Conservation (phyloP, 805 yeast species). For the Ogataea pilisensis region DNA sequence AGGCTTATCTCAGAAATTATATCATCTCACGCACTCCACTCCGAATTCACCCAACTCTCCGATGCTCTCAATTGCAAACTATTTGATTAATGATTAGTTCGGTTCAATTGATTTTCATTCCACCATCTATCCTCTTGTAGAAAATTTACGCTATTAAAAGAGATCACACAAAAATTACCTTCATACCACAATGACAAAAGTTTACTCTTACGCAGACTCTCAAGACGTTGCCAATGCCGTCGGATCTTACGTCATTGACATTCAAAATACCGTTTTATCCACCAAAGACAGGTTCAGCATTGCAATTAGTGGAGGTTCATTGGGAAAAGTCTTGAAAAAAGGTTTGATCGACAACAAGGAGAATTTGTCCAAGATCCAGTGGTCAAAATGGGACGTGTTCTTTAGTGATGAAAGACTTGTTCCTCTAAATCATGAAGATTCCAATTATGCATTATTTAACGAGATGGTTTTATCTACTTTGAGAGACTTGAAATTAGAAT, state of each 20-base stretch:
- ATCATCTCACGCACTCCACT: no score
- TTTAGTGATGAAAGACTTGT: slow-evolving; percentile 92
- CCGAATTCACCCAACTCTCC: no score
- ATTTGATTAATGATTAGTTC: no score
- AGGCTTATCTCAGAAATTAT: no score
- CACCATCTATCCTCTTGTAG: no score
- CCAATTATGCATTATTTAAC: slow-evolving; percentile 80
- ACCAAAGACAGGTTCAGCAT: slow-evolving; percentile 50
- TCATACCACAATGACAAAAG: slow-evolving; percentile 24
- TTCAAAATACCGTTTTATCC: slow-evolving; percentile 58
- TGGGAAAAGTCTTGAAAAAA: slow-evolving; percentile 65
- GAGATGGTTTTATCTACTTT: slow-evolving; percentile 52
- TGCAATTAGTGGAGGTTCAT: slow-evolving; percentile 90
- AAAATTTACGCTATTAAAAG: no score
- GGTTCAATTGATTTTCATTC: no score
- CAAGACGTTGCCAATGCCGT: slow-evolving; percentile 60
- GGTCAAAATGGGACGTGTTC: slow-evolving; percentile 76
- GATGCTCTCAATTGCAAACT: no score
- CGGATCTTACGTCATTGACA: slow-evolving; percentile 55
- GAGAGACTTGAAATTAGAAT: slow-evolving; percentile 35
- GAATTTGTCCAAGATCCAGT: slow-evolving; percentile 43
- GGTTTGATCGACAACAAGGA: slow-evolving; percentile 60
- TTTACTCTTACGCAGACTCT: slow-evolving; percentile 51
- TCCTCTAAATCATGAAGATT: slow-evolving; percentile 74
- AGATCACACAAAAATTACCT: no score